Evolutionary conservation across 768 basidiomycete genomes (phyloP), one percentile per base, ranked within the genome.

Genomic region (Suillus variegatus): DNA sequence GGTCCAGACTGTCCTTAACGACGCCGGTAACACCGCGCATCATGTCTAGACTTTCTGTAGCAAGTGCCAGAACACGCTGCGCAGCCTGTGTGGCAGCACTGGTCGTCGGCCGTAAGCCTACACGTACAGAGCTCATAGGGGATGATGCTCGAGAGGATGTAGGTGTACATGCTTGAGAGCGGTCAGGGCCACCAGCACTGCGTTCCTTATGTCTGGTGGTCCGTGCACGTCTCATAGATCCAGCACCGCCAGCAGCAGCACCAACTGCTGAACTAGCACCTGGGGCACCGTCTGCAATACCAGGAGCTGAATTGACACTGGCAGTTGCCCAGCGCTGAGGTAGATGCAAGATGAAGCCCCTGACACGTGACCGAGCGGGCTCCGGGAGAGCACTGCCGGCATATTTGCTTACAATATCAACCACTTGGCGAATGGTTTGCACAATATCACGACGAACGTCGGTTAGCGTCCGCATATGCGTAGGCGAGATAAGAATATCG

Each of bases 1-100:
- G 82, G 74, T 95, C 94, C 75, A 96, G 80, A 67, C 89, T 92
- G 66, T 95, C 95, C 71, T 88, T 90, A 66, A 96, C 91, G 28
- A 96, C 93, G 5, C 86, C 84, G n/a, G 93, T 93, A 36, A 95
- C 93, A 36, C 92, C 88, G 36, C 89, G 82, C 83, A 97, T 88
- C 93, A 95, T 96, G 72, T 97, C 94, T 76, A 97, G 73, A 72
- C 94, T 95, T 80, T 97, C 95, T 16, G 91, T 91, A 14, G 95
- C 94, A 10, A 97, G 86, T 9, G 89, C 87, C 69, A 97, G 74
- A 22, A 97, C 89, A 60, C 91, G 81, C 74, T 93, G 90, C 12
- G 95, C 92, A 36, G 94, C 91, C 18, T 87, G 82, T 28, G 86
- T 82, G 2, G 92, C 92, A 7, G 87, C 80, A 43, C 86, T 82